Conservation (phyloP, 73 alveolate species). For the Paramecium sexaurelia region DNA sequence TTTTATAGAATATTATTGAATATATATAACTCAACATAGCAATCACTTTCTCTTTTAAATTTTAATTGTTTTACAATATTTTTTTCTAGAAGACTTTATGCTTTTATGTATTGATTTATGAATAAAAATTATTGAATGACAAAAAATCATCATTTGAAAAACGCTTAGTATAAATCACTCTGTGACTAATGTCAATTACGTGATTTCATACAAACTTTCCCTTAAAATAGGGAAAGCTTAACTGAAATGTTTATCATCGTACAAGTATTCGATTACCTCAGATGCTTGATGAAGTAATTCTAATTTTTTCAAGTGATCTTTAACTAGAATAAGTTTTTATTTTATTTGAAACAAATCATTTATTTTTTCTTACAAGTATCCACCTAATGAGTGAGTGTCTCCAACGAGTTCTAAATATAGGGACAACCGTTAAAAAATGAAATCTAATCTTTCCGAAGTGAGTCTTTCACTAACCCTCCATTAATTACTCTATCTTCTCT, state of each 20-base stretch:
- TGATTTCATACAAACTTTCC: slow-evolving; percentile 46
- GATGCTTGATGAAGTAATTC: background rate
- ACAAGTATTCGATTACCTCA: slow-evolving; percentile 10
- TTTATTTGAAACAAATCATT: background rate
- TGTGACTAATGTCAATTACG: background rate
- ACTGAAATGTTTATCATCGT: slow-evolving; percentile 48
- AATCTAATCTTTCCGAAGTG: background rate
- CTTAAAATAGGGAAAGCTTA: slow-evolving; percentile 58
- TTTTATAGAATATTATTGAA: background rate
- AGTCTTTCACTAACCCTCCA: background rate
- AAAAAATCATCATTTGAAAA: slow-evolving; percentile 3
- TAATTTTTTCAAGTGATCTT: background rate
- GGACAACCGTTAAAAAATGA: slow-evolving; percentile 14
- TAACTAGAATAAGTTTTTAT: background rate
- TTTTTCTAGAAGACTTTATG: background rate
- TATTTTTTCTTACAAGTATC: slow-evolving; percentile 5
- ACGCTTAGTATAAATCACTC: slow-evolving; percentile 28
- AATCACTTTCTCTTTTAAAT: background rate
- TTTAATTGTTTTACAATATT: background rate
- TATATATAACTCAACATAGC: background rate
- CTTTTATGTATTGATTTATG: background rate
- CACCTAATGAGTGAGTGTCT: slow-evolving; percentile 12
- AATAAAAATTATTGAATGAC: slow-evolving; percentile 25
- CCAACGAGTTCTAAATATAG: slow-evolving; percentile 51
- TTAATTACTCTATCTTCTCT: background rate